A percentile compares a stretch with the other conserved stretches of the same genome.
phyloP scores from a whole-genome alignment of 768 basidiomycete genomes.

The Serpula lacrymans region DNA sequence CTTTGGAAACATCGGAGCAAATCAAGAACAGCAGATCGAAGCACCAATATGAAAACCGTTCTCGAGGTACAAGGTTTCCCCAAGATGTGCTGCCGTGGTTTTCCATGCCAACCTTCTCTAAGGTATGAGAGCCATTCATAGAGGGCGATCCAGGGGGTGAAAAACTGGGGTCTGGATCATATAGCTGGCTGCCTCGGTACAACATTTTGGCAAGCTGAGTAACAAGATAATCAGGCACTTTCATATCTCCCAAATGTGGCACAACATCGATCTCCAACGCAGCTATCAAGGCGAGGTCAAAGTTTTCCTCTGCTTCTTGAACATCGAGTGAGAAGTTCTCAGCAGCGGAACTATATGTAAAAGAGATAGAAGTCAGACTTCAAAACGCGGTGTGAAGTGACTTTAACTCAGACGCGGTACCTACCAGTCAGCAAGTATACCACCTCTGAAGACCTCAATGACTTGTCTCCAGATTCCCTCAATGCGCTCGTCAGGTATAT shows the following conservation, averaged over 20 bases:
- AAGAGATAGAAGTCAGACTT: not conserved
- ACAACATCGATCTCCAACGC: slow-evolving; percentile 79
- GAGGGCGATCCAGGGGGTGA: slow-evolving; percentile 10
- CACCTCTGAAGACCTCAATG: slow-evolving; percentile 77
- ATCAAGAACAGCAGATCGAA: slow-evolving; percentile 83
- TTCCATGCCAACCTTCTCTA: slow-evolving; percentile 37
- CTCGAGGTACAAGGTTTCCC: slow-evolving; percentile 59
- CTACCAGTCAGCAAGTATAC: slow-evolving; percentile 82
- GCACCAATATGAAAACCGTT: slow-evolving; percentile 91
- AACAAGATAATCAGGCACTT: slow-evolving; percentile 71
- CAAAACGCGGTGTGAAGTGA: slow-evolving; percentile 9
- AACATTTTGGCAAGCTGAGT: slow-evolving; percentile 66
- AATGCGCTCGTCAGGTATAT: slow-evolving; percentile 56
- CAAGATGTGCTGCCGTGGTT: slow-evolving; percentile 58
- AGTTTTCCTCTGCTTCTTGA: slow-evolving; percentile 79
- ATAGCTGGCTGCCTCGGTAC: slow-evolving; percentile 67
- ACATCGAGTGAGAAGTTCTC: slow-evolving; percentile 57
- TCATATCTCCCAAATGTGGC: slow-evolving; percentile 65
- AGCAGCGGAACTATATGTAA: slow-evolving; percentile 51
- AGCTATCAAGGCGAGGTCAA: slow-evolving; percentile 76
- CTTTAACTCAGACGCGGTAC: too few species aligned
- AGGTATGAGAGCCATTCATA: slow-evolving; percentile 15
- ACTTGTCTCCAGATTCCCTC: slow-evolving; percentile 86
- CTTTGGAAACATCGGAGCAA: slow-evolving; percentile 64
- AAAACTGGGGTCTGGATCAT: slow-evolving; percentile 27